These are phyloP conservation scores for Vishniacozyma victoriae DNA, from an alignment of 768 basidiomycete genomes.

Conservation along the genomic window DNA sequence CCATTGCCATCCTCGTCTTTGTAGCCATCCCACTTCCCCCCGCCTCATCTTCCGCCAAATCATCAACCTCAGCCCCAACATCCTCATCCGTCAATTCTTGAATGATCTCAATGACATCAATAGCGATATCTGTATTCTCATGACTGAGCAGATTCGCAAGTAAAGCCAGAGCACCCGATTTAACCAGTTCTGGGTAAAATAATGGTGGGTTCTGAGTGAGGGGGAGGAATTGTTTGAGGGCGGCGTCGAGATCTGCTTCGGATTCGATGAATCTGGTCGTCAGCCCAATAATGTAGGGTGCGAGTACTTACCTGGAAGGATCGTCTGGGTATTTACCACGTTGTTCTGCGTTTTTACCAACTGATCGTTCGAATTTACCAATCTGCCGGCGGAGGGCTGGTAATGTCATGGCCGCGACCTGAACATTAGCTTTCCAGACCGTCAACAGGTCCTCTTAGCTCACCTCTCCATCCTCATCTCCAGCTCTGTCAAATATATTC, in stretches of 20 bases:
- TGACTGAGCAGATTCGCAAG: slow-evolving; percentile 84
- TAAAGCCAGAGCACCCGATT: slow-evolving; percentile 62
- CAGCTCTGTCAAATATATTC: slow-evolving; percentile 80
- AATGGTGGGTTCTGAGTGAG: slow-evolving; percentile 74
- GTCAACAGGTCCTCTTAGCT: slow-evolving; percentile 31
- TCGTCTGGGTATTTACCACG: slow-evolving; percentile 91
- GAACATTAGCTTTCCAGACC: slow-evolving; percentile 1
- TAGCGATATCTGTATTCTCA: slow-evolving; percentile 95
- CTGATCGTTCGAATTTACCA: slow-evolving; percentile 75
- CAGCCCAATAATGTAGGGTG: slow-evolving; percentile 5
- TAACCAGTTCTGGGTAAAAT: slow-evolving; percentile 84
- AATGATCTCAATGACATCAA: slow-evolving; percentile 85
- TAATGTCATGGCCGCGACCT: slow-evolving; percentile 60
- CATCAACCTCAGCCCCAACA: slow-evolving; percentile 68
- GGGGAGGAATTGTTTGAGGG: slow-evolving; percentile 80
- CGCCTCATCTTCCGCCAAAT: slow-evolving; percentile 55
- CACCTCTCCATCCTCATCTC: slow-evolving; percentile 62
- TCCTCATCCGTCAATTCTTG: slow-evolving; percentile 97
- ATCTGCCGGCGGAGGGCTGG: slow-evolving; percentile 68
- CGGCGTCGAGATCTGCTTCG: slow-evolving; percentile 84
- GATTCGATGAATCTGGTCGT: slow-evolving; percentile 93
- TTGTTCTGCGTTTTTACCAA: slow-evolving; percentile 92
- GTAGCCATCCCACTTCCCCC: slow-evolving; percentile 50
- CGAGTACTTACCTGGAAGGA: slow-evolving; percentile 66
- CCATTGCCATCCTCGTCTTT: slow-evolving; percentile 63